phyloP scores from a whole-genome alignment of 2,329 filamentous ascomycete species.

The Periconia macrospinosa region DNA sequence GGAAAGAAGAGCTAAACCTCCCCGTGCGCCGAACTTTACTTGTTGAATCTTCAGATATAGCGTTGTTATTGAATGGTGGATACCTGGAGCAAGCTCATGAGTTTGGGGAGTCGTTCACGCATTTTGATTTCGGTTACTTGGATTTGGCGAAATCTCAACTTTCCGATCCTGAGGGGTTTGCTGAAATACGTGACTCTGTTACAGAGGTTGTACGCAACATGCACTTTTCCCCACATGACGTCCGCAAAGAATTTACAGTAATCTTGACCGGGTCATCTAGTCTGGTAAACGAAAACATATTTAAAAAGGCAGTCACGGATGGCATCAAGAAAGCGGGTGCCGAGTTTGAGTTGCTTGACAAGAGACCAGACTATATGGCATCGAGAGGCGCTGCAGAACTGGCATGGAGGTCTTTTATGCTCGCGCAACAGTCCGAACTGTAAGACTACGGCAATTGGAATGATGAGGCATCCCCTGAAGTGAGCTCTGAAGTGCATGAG shows the following conservation, averaged over 20 bases:
- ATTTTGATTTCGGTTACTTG: not conserved
- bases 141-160: not conserved
- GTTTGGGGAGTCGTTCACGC: not conserved
- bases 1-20: conserved; percentile 2
- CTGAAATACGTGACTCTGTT: not conserved
- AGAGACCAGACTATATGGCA: not conserved
- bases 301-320: not conserved
- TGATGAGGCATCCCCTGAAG: too few species aligned
- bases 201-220: not conserved
- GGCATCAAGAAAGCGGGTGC: not conserved
- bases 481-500: too few species aligned
- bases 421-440: not conserved
- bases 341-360: not conserved
- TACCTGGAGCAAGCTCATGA: conserved; percentile 9
- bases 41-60: conserved; percentile 7
- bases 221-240: not conserved
- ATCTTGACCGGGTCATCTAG: conserved; percentile 2
- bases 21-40: conserved; percentile 5
- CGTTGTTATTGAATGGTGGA: conserved; percentile 6
- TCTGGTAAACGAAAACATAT: not conserved
- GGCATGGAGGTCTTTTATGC: conserved; percentile 1
- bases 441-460: not conserved
- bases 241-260: conserved; percentile 4
- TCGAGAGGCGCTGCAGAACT: conserved; percentile 2
- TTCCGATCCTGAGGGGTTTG: not conserved